These are phyloP conservation scores for Puccinia polysora DNA, from an alignment of 1,284 basidiomycete genomes.

Conservation along the genomic window DNA sequence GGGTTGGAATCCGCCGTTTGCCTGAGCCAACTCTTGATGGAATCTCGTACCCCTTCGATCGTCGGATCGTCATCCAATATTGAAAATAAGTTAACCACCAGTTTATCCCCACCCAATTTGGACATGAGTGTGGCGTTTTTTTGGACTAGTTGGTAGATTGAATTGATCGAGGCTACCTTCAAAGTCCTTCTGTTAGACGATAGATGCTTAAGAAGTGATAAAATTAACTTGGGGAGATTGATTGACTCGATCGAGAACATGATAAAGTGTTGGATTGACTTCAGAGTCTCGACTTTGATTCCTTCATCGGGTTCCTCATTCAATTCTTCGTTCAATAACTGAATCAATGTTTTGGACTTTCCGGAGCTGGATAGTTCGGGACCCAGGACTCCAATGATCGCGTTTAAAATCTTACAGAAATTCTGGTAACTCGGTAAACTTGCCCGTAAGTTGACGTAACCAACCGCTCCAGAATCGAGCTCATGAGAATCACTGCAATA, in stretches of 20 bases:
- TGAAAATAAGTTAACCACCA: constrained; percentile 90
- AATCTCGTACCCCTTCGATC: constrained; percentile 87
- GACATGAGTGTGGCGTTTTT: constrained; percentile 88
- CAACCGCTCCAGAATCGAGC: constrained; percentile 77
- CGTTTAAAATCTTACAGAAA: constrained; percentile 84
- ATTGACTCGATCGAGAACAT: constrained; percentile 87
- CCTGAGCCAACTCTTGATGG: constrained; percentile 89
- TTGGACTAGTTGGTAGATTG: constrained; percentile 93
- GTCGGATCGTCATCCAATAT: constrained; percentile 90
- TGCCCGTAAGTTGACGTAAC: constrained; percentile 77
- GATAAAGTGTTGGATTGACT: constrained; percentile 90
- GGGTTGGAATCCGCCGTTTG: constrained; percentile 90
- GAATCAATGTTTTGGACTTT: constrained; percentile 71
- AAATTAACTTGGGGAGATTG: constrained; percentile 31
- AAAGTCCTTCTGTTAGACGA: constrained; percentile 60
- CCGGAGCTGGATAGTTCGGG: constrained; percentile 89
- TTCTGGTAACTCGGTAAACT: constrained; percentile 87
- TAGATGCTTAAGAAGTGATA: constrained; percentile 27
- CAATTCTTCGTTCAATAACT: constrained; percentile 81
- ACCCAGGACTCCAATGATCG: constrained; percentile 85
- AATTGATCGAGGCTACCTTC: constrained; percentile 89
- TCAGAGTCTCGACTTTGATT: constrained; percentile 85
- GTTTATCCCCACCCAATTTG: constrained; percentile 81
- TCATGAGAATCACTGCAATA: constrained; percentile 91
- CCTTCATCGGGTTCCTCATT: constrained; percentile 75